Evolutionary conservation across 352 stramenopile genomes (phyloP).

Genomic region (Phytophthora europaea): DNA sequence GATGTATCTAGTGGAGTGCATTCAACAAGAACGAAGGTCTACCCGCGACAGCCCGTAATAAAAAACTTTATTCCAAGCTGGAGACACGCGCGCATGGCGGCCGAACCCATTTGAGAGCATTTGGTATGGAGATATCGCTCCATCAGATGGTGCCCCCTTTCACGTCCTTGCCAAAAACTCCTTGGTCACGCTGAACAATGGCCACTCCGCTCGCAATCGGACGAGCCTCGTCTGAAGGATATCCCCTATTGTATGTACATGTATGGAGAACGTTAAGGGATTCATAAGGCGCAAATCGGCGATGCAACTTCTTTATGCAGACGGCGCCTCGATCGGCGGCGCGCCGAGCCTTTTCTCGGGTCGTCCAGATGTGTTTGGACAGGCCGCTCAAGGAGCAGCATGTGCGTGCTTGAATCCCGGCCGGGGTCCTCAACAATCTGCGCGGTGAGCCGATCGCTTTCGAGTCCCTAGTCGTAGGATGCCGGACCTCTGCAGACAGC

Average conservation of each 20-base stretch:
- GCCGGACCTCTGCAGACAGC: constrained; percentile 19
- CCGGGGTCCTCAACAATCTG: constrained; percentile 29
- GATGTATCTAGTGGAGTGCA: neutral
- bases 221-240: constrained; percentile 23
- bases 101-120: constrained; percentile 17
- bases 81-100: constrained; percentile 7
- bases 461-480: constrained; percentile 10
- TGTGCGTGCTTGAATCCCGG: constrained; percentile 28
- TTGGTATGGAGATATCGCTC: constrained; percentile 27
- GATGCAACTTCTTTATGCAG: constrained; percentile 24
- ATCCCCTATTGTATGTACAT: neutral
- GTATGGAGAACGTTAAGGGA: too few relatives aligned
- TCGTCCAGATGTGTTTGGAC: constrained; percentile 37
- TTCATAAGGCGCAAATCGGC: constrained; percentile 27
- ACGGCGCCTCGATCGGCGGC: constrained; percentile 22
- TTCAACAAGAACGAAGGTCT: neutral
- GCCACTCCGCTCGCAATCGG: constrained; percentile 7
- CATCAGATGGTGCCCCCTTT: constrained; percentile 21
- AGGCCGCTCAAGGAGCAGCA: constrained; percentile 25
- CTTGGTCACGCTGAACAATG: constrained; percentile 18
- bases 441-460: constrained; percentile 7
- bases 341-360: constrained; percentile 32
- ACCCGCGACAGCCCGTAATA: neutral
- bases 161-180: neutral
- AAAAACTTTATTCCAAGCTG: neutral